phyloP scores from a whole-genome alignment of 257 asterid genomes.

The Ligustrum vulgare region DNA sequence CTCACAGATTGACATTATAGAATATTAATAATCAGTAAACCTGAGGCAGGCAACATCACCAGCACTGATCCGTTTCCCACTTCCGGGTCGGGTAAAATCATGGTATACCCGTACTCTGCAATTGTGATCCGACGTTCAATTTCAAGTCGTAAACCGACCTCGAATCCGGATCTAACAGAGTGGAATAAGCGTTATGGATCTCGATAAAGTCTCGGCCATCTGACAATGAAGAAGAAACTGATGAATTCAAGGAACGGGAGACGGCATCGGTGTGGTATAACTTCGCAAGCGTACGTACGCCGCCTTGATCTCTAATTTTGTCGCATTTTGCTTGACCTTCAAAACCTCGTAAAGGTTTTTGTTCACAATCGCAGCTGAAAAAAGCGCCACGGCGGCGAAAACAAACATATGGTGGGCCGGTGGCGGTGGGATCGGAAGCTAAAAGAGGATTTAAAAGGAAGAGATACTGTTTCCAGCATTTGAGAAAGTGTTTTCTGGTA shows the following conservation, averaged over 20 bases:
- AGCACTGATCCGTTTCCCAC: conserved; percentile 98
- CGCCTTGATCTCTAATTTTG: conserved; percentile 66
- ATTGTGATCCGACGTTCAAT: conserved; percentile 29
- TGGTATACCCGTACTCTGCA: conserved; percentile 25
- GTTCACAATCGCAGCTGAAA: conserved; percentile 26
- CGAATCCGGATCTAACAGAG: conserved; percentile 74
- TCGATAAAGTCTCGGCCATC: conserved; percentile 69
- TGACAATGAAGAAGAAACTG: conserved; percentile 20
- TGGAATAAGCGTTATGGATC: conserved; percentile 70
- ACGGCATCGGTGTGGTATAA: conserved; percentile 74
- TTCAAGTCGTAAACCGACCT: conserved; percentile 61
- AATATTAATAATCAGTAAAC: too few species aligned
- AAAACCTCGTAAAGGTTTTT: conserved; percentile 66
- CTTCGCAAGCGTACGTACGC: conserved; percentile 85
- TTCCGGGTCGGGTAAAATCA: conserved; percentile 57
- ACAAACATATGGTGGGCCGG: background rate
- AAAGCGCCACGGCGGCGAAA: conserved; percentile 49
- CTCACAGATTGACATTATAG: too few species aligned
- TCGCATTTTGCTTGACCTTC: conserved; percentile 54
- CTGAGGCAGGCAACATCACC: conserved; percentile 40
- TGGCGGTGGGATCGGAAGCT: background rate
- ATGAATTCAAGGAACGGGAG: conserved; percentile 38
- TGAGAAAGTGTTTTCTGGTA: background rate
- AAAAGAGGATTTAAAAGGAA: background rate
- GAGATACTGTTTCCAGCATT: too few species aligned